Evolutionary conservation across 2,329 filamentous ascomycete species (phyloP).

Genomic region (Neoarthrinium moseri): DNA sequence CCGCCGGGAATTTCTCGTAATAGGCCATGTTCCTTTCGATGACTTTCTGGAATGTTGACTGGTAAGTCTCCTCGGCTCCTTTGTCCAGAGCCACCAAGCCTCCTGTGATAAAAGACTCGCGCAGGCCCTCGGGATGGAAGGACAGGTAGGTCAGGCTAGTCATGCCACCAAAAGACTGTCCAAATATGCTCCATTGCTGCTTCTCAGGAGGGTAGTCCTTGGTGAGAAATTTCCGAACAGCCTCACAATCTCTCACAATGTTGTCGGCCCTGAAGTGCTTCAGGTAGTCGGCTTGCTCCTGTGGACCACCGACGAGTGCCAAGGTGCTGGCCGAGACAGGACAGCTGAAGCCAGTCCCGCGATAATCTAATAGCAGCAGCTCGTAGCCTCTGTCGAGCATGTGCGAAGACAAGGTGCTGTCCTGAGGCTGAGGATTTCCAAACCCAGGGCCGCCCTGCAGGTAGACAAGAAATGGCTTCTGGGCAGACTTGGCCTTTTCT

Average conservation of each 20-base stretch:
- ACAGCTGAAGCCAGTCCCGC: constrained; percentile 82
- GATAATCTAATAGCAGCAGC: constrained; percentile 83
- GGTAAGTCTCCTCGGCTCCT: constrained; percentile 73
- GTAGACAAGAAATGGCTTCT: constrained; percentile 65
- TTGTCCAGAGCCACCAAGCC: constrained; percentile 77
- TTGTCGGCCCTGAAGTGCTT: constrained; percentile 85
- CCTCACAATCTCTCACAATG: constrained; percentile 87
- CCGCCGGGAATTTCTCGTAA: constrained; percentile 83
- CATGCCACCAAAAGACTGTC: constrained; percentile 92
- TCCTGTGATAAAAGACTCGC: constrained; percentile 81
- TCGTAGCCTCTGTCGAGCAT: constrained; percentile 82
- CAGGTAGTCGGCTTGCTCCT: constrained; percentile 76
- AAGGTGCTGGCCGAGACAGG: constrained; percentile 76
- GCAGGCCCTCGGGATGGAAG: constrained; percentile 72
- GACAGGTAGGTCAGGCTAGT: constrained; percentile 82
- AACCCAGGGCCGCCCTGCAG: constrained; percentile 86
- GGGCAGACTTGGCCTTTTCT: constrained; percentile 28
- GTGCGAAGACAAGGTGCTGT: constrained; percentile 66
- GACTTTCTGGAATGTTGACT: constrained; percentile 67
- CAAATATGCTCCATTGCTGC: constrained; percentile 81
- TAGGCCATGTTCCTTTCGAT: constrained; percentile 73
- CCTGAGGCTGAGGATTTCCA: constrained; percentile 72
- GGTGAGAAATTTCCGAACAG: constrained; percentile 74
- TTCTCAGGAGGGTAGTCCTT: constrained; percentile 65
- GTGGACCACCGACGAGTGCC: constrained; percentile 58